Evolutionary conservation across 768 basidiomycete genomes (phyloP).

Genomic region (Coprinopsis cinerea): DNA sequence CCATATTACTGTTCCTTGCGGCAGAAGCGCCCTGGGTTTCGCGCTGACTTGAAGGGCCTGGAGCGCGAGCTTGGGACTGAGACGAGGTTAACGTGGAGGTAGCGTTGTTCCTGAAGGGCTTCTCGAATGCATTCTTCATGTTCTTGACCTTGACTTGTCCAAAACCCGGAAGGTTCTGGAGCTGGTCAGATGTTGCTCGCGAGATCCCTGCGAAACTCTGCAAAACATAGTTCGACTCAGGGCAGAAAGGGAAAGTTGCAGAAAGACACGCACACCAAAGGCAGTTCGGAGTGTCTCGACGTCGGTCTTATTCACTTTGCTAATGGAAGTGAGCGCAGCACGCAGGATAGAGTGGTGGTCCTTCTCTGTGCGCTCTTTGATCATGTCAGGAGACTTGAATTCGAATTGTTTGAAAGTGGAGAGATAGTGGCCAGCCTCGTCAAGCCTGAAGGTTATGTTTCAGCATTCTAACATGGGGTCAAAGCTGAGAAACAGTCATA

Average conservation of each 20-base stretch:
- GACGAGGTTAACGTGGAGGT: slow-evolving; percentile 35
- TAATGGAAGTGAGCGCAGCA: slow-evolving; percentile 79
- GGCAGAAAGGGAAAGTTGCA: neutral
- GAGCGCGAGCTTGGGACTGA: slow-evolving; percentile 11
- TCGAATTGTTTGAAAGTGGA: slow-evolving; percentile 91
- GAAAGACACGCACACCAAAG: slow-evolving; percentile 66
- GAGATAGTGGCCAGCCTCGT: slow-evolving; percentile 92
- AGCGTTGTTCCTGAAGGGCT: slow-evolving; percentile 71
- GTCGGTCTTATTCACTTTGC: slow-evolving; percentile 96
- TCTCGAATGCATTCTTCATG: slow-evolving; percentile 85
- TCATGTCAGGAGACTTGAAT: slow-evolving; percentile 86
- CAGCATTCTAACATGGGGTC: slow-evolving; percentile 7
- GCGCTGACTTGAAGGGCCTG: neutral
- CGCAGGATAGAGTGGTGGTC: slow-evolving; percentile 80
- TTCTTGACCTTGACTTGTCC: slow-evolving; percentile 92
- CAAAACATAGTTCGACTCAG: neutral
- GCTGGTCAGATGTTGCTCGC: slow-evolving; percentile 60
- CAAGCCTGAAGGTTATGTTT: slow-evolving; percentile 45
- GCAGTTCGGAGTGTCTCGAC: slow-evolving; percentile 87
- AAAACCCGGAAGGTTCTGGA: slow-evolving; percentile 85
- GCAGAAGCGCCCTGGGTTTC: neutral
- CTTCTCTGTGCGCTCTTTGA: slow-evolving; percentile 92
- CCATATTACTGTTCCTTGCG: neutral
- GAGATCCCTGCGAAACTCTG: slow-evolving; percentile 87
- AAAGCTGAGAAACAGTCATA: too few species aligned